Percentiles rank a stretch among this genome's conserved stretches.
These are phyloP conservation scores for Candida rishiriensis DNA, from an alignment of 805 yeast species.

Conservation along the genomic window DNA sequence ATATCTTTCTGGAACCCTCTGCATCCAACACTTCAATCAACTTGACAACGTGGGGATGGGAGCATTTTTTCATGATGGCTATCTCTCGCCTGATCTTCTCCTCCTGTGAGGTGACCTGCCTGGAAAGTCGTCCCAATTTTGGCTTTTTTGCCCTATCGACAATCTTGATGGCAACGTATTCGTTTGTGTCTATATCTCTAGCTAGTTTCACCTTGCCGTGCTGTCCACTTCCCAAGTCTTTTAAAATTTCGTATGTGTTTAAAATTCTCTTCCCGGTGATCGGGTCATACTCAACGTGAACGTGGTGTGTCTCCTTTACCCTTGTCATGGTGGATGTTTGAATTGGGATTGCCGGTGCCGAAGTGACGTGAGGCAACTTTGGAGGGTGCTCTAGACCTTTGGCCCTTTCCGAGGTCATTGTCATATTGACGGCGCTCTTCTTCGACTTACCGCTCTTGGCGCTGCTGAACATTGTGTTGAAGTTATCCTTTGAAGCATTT, in stretches of 20 bases:
- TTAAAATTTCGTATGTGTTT: conserved; percentile 83
- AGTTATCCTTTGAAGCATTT: conserved; percentile 15
- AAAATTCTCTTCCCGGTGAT: conserved; percentile 72
- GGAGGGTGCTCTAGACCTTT: not conserved
- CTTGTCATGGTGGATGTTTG: conserved; percentile 10
- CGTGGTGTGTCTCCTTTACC: conserved; percentile 81
- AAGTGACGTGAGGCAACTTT: too few relatives aligned
- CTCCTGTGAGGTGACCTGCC: conserved; percentile 42
- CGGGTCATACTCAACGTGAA: conserved; percentile 86
- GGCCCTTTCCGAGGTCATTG: not conserved
- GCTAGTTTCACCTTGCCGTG: conserved; percentile 98
- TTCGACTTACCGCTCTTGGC: conserved; percentile 3
- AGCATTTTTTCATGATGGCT: conserved; percentile 88
- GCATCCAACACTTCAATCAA: conserved; percentile 88
- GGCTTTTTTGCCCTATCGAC: conserved; percentile 71
- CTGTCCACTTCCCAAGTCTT: conserved; percentile 92
- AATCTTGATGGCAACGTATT: conserved; percentile 87
- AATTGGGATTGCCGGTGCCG: too few relatives aligned
- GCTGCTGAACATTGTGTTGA: conserved; percentile 1
- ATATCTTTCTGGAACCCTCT: conserved; percentile 74
- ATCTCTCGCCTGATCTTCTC: conserved; percentile 80
- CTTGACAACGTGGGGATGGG: conserved; percentile 89
- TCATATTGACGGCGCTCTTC: conserved; percentile 6
- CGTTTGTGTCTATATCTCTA: conserved; percentile 56
- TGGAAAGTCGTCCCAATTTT: conserved; percentile 39